Base-by-base conservation (phyloP, 768 basidiomycete genomes). In the Porpolomopsis calyptriformis region DNA sequence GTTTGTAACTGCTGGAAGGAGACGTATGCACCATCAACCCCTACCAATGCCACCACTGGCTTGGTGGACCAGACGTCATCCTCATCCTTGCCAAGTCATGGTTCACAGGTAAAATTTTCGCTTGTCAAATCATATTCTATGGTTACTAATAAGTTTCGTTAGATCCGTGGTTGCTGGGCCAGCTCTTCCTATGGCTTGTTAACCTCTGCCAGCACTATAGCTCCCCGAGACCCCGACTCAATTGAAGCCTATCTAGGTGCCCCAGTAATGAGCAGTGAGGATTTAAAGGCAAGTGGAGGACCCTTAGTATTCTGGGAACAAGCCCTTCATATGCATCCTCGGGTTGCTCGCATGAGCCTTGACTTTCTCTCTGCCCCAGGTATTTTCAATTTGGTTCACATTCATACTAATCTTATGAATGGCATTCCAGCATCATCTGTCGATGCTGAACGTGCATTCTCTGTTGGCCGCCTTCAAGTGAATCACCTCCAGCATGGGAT, bases 381-480 rank as follows among this genome's bases (percentile, higher is more conserved):
- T 34, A 18, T 14, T 12, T 34, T 18, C 10, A 34, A 34, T 18
- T 34, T 12, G 18, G 12, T 14, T 34, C 33, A 34, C 18, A 14
- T 34, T 12, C 18, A 18, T 34, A 14, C 38, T 40, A n/a, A n/a
- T n/a, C n/a, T 40, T 4, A 11, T 40, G 22, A 19, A 20, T 20
- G n/a, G 11, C 38, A 20, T 40, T 12, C n/a, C 12, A 40, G 38
- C 38, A 40, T 40, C 38, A 14, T 66, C 64, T 23, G 64, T 65
- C 39, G 64, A 66, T 57, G 63, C 61, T n/a, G 64, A 67, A 43
- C 54, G 54, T 31, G 59, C 64, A 20, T 67, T 67, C 52, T 66
- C 64, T 24, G 52, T 51, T 34, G 64, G 63, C 3, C 49, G 54
- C 4, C 50, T 57, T 4, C 59, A 64, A 31, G 57, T 65, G 12